phyloP scores from a whole-genome alignment of 345 rosid species.

The Odontarrhena argentea region DNA sequence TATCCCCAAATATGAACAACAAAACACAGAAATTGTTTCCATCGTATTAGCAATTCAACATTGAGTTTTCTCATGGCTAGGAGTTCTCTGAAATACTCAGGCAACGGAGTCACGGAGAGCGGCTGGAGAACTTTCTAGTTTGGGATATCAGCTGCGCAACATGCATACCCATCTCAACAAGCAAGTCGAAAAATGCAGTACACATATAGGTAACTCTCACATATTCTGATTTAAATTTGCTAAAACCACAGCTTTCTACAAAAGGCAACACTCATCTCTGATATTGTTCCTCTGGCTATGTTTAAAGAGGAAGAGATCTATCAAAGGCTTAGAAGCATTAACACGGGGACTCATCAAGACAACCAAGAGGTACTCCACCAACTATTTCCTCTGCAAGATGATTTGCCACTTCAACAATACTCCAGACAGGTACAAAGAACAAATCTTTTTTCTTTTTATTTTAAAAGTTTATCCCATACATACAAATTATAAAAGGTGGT shows the following conservation, averaged over 20 bases:
- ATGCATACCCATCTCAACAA: constrained; percentile 47
- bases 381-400: constrained; percentile 57
- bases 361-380: constrained; percentile 66
- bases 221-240: constrained; percentile 4
- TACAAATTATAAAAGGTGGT: constrained; percentile 1
- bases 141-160: constrained; percentile 51
- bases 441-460: constrained; percentile 25
- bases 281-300: background rate
- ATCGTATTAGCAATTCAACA: constrained; percentile 24
- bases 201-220: constrained; percentile 53
- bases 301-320: constrained; percentile 56
- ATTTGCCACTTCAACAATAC: constrained; percentile 62
- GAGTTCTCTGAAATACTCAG: constrained; percentile 43
- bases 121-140: constrained; percentile 68
- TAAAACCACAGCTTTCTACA: background rate
- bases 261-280: constrained; percentile 10
- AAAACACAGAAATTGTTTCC: background rate
- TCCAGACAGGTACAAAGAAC: constrained; percentile 42
- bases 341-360: constrained; percentile 48
- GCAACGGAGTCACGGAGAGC: constrained; percentile 48
- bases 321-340: constrained; percentile 54
- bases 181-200: constrained; percentile 61
- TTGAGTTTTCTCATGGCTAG: constrained; percentile 33
- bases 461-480: background rate
- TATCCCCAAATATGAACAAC: background rate